Evolutionary conservation across 1,139 yeast species (phyloP).

Genomic region (Kodamaea fungicola): DNA sequence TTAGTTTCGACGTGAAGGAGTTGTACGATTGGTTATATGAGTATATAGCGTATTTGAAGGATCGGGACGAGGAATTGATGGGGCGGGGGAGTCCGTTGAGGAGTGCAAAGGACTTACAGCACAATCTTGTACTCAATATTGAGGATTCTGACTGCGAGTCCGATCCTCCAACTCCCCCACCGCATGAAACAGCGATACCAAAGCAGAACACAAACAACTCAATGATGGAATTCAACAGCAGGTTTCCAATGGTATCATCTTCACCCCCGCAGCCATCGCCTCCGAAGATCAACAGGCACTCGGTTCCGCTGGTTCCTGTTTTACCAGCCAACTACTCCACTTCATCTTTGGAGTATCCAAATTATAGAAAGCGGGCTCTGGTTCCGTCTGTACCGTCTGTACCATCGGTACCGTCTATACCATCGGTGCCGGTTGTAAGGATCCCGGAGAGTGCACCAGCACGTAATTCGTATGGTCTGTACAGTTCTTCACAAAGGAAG

Average conservation of each 20-base stretch:
- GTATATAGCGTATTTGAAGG: constrained; percentile 38
- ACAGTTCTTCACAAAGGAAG: no score
- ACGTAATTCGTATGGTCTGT: no score
- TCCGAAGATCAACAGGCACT: background rate
- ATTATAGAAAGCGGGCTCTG: no score
- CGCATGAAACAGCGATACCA: constrained; percentile 1
- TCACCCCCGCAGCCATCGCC: background rate
- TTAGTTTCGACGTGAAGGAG: constrained; percentile 36
- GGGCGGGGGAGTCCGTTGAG: background rate
- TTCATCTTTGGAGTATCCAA: no score
- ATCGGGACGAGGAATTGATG: constrained; percentile 20
- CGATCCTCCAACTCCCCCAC: constrained; percentile 17
- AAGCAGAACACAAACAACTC: background rate
- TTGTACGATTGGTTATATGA: constrained; percentile 40
- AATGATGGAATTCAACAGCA: constrained; percentile 1
- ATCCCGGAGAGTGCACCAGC: background rate
- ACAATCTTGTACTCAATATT: background rate
- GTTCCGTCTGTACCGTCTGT: no score
- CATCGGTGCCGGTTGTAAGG: no score
- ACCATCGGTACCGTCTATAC: no score
- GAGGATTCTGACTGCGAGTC: constrained; percentile 3
- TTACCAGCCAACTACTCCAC: no score
- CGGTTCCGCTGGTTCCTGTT: no score
- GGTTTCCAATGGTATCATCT: background rate
- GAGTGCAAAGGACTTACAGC: background rate